These are phyloP conservation scores for Steccherinum ochraceum DNA, from an alignment of 768 basidiomycete genomes.

Conservation along the genomic window DNA sequence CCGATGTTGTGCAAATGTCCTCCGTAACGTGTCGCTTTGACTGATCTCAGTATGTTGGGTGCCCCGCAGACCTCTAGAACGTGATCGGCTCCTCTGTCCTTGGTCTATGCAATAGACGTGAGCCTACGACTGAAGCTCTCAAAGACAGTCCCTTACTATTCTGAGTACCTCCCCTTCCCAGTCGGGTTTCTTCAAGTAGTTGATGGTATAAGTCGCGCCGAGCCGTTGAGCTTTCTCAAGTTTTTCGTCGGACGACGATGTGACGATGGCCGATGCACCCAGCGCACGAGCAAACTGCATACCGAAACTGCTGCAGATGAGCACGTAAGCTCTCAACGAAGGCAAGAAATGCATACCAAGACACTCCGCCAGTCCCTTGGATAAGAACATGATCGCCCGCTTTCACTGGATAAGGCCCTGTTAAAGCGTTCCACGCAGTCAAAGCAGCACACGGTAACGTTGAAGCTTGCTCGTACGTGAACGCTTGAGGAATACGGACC, in stretches of 20 bases:
- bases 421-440: constrained; percentile 54
- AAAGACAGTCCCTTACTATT: constrained; percentile 26
- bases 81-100: constrained; percentile 25
- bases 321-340: neutral
- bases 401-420: constrained; percentile 40
- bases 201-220: constrained; percentile 47
- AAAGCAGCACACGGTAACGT: constrained; percentile 56
- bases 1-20: constrained; percentile 47
- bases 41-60: constrained; percentile 39
- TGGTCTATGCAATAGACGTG: constrained; percentile 15
- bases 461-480: constrained; percentile 54
- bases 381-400: constrained; percentile 52
- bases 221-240: constrained; percentile 40
- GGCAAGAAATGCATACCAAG: constrained; percentile 26
- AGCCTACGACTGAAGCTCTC: neutral
- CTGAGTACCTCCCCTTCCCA: constrained; percentile 47
- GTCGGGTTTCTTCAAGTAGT: constrained; percentile 46
- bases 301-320: constrained; percentile 28
- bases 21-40: constrained; percentile 31
- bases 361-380: constrained; percentile 48
- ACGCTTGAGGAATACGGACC: constrained; percentile 28
- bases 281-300: constrained; percentile 52
- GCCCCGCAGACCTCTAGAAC: constrained; percentile 48
- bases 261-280: constrained; percentile 56
- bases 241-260: constrained; percentile 59